These are phyloP conservation scores for Candida broadrunensis DNA, from an alignment of 805 yeast species.

Conservation along the genomic window DNA sequence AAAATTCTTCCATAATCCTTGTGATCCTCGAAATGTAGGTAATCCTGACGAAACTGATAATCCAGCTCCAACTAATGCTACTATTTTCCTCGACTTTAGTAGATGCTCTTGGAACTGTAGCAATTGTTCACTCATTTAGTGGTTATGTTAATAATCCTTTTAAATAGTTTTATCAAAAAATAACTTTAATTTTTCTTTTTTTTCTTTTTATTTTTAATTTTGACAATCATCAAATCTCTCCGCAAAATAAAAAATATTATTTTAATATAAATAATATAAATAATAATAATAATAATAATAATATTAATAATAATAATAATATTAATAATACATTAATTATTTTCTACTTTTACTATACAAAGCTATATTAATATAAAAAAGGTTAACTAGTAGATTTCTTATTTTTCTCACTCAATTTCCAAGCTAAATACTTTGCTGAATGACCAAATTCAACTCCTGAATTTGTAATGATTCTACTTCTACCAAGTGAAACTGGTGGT, in stretches of 20 bases:
- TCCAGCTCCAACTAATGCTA: slow-evolving; percentile 81
- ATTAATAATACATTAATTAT: too few relatives aligned
- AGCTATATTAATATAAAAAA: too few relatives aligned
- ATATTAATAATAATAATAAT: too few relatives aligned
- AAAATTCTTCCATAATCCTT: slow-evolving; percentile 75
- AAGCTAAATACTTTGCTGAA: slow-evolving; percentile 67
- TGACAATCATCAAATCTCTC: too few relatives aligned
- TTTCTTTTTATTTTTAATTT: too few relatives aligned
- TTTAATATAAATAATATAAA: too few relatives aligned
- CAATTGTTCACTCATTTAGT: slow-evolving; percentile 19
- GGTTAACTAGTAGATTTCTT: too few relatives aligned
- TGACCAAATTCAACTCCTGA: slow-evolving; percentile 54
- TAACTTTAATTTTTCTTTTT: too few relatives aligned
- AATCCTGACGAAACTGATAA: slow-evolving; percentile 75
- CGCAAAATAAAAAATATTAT: too few relatives aligned
- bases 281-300: too few relatives aligned
- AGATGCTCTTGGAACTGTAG: slow-evolving; percentile 51
- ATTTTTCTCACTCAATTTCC: slow-evolving; percentile 17
- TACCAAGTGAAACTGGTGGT: slow-evolving; percentile 50
- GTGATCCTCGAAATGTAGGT: slow-evolving; percentile 67
- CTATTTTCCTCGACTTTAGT: slow-evolving; percentile 42
- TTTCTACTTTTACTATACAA: too few relatives aligned
- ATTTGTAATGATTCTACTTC: slow-evolving; percentile 13
- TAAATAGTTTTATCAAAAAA: too few relatives aligned
- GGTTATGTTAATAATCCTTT: not conserved